These are phyloP conservation scores for Candida mesenterica DNA, from an alignment of 1,139 yeast species.

Conservation along the genomic window DNA sequence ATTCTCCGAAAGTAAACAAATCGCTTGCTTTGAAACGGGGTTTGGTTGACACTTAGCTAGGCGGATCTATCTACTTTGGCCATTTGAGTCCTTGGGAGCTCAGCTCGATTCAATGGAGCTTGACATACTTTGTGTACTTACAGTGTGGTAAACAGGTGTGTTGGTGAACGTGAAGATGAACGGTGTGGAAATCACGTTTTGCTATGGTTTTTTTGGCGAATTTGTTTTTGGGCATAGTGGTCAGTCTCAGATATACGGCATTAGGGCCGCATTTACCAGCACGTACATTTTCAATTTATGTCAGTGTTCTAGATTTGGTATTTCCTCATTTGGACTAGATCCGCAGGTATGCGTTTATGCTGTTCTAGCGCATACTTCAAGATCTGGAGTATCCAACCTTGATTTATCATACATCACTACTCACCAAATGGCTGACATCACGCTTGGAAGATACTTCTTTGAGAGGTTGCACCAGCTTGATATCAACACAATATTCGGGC, in stretches of 20 bases:
- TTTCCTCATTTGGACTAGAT: no score
- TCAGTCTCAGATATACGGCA: no score
- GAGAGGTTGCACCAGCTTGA: conserved; percentile 43
- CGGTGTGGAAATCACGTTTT: conserved; percentile 3
- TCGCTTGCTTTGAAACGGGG: neutral
- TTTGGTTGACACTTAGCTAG: no score
- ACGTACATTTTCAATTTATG: no score
- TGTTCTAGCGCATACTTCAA: no score
- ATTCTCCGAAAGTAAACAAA: neutral
- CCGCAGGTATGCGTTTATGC: neutral
- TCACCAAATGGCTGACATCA: conserved; percentile 19
- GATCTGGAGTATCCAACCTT: no score
- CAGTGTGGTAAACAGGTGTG: neutral
- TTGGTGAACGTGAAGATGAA: neutral
- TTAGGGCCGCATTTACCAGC: no score
- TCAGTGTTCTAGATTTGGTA: no score
- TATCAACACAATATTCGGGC: conserved; percentile 41
- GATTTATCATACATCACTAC: neutral
- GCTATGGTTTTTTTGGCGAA: no score
- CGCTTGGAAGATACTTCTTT: conserved; percentile 44
- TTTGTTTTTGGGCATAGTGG: neutral
- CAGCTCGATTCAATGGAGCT: neutral
- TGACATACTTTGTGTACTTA: neutral
- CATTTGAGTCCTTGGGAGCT: no score
- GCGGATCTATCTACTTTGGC: no score